Conservation (phyloP, 176 grass and related monocot genomes). For the Oryza brachyantha region DNA sequence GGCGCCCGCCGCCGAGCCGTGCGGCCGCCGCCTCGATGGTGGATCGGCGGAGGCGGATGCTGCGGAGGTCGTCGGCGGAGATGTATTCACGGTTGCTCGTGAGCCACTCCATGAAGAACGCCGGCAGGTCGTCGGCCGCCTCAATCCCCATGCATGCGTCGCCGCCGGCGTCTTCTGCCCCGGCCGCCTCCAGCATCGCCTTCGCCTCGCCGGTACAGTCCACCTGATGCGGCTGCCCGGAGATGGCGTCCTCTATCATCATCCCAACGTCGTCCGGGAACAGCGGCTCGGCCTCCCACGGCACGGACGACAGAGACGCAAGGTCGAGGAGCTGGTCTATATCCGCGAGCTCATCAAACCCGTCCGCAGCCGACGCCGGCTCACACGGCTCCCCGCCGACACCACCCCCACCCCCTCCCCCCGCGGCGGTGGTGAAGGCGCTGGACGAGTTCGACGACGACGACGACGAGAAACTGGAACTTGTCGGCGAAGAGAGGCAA, state of each 20-base stretch:
- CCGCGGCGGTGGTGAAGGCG: slow-evolving; percentile 31
- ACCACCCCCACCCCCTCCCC: background rate
- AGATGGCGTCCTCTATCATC: slow-evolving; percentile 48
- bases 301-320: slow-evolving; percentile 60
- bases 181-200: background rate
- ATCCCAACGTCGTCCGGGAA: slow-evolving; percentile 49
- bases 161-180: slow-evolving; percentile 15
- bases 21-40: slow-evolving; percentile 77
- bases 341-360: slow-evolving; percentile 35
- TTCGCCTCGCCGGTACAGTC: background rate
- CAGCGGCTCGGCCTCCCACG: slow-evolving; percentile 69
- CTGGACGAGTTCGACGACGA: slow-evolving; percentile 62
- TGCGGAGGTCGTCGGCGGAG: slow-evolving; percentile 83
- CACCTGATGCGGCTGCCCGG: background rate
- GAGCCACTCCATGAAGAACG: slow-evolving; percentile 94
- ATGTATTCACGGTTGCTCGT: slow-evolving; percentile 79
- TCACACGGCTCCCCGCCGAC: slow-evolving; percentile 1
- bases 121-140: slow-evolving; percentile 55
- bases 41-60: slow-evolving; percentile 79
- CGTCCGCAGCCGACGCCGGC: slow-evolving; percentile 19
- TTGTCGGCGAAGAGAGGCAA: slow-evolving; percentile 62
- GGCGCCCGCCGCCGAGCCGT: slow-evolving; percentile 58
- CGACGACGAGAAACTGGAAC: slow-evolving; percentile 46
- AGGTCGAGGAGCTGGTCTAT: slow-evolving; percentile 58
- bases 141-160: slow-evolving; percentile 16